Evolutionary conservation across 179 eudicot genomes (phyloP).

Genomic region (Carnegiea gigantea): DNA sequence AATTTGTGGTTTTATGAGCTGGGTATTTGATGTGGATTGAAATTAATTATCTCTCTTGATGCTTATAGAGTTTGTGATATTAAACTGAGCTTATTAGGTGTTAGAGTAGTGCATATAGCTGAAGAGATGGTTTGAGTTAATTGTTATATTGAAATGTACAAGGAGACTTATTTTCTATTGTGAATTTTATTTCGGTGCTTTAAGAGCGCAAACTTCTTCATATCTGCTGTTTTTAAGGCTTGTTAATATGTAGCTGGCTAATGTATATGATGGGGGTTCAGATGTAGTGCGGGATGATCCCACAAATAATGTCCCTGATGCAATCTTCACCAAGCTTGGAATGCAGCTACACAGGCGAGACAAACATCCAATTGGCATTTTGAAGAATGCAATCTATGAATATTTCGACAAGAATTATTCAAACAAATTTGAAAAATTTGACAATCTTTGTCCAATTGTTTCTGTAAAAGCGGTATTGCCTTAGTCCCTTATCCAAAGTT

Average conservation of each 20-base stretch:
- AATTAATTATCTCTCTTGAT: background rate
- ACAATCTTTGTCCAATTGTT: conserved; percentile 75
- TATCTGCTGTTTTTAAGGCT: background rate
- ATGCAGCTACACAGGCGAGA: conserved; percentile 86
- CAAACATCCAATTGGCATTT: conserved; percentile 80
- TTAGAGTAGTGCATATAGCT: background rate
- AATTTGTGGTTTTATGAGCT: background rate
- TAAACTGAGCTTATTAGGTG: background rate
- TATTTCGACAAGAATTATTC: conserved; percentile 75
- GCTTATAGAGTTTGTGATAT: background rate
- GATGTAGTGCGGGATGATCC: conserved; percentile 88
- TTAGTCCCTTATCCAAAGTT: background rate
- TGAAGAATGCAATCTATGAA: conserved; percentile 82
- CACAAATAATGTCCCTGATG: conserved; percentile 79
- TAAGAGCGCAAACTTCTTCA: background rate
- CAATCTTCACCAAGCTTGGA: conserved; percentile 79
- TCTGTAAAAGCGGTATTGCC: conserved; percentile 56
- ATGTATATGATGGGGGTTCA: conserved; percentile 32
- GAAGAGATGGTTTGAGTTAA: background rate
- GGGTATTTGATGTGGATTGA: background rate
- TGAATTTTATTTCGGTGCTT: background rate
- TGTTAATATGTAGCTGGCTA: background rate
- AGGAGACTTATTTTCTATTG: background rate
- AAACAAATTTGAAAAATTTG: conserved; percentile 73
- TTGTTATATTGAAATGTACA: background rate